phyloP scores from a whole-genome alignment of 1,139 yeast genomes.

The Blastobotrys indianensis region DNA sequence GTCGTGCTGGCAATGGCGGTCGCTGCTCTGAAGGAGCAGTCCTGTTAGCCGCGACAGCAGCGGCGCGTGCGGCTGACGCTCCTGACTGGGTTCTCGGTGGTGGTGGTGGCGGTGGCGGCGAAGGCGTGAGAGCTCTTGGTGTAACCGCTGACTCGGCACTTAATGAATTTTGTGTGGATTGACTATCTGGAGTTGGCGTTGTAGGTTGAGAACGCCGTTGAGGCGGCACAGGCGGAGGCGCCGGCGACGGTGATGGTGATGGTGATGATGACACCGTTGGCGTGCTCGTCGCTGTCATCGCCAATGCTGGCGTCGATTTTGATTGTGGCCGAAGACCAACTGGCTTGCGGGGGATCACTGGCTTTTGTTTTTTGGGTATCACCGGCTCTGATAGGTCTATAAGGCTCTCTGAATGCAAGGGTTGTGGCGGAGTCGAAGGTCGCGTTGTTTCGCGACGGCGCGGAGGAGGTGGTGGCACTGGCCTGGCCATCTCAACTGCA shows the following conservation, averaged over 20 bases:
- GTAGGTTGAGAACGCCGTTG: background rate
- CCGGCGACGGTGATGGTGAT: constrained; percentile 3
- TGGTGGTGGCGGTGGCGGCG: constrained; percentile 8
- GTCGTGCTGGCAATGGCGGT: constrained; percentile 10
- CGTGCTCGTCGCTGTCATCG: constrained; percentile 2
- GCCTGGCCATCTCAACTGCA: too few species aligned
- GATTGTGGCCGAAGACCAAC: constrained; percentile 1
- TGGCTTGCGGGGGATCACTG: constrained; percentile 21
- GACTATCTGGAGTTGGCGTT: too few species aligned
- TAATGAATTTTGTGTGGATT: too few species aligned
- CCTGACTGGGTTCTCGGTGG: background rate
- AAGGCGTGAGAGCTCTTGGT: constrained; percentile 14
- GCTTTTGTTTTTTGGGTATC: constrained; percentile 21
- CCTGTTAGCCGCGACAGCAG: background rate
- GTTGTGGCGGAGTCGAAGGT: too few species aligned
- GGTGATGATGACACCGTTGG: background rate
- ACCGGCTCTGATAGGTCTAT: background rate
- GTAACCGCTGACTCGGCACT: background rate
- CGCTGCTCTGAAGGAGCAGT: background rate
- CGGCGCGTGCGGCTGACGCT: background rate
- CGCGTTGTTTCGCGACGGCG: too few species aligned
- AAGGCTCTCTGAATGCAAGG: too few species aligned
- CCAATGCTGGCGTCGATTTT: constrained; percentile 10
- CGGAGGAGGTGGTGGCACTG: too few species aligned
- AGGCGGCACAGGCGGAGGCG: constrained; percentile 1